These are phyloP conservation scores for Geum urbanum DNA, from an alignment of 306 rosid species.

Conservation along the genomic window DNA sequence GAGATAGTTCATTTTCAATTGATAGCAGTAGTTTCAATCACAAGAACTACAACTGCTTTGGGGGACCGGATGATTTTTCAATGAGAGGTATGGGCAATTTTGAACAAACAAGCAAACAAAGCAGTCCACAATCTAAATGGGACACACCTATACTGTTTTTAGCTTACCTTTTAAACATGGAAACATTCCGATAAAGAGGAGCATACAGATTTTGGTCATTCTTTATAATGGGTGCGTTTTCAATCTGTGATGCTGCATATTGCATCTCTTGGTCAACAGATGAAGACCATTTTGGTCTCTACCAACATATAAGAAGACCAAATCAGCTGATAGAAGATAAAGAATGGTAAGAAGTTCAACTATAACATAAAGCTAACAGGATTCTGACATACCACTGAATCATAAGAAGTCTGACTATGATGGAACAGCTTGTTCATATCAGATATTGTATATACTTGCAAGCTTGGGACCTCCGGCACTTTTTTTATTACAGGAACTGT, in stretches of 20 bases:
- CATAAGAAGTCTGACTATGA: conserved; percentile 41
- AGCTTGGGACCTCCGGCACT: conserved; percentile 29
- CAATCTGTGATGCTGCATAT: conserved; percentile 51
- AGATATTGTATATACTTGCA: conserved; percentile 47
- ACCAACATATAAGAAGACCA: not conserved
- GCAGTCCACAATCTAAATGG: not conserved
- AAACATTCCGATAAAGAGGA: conserved; percentile 65
- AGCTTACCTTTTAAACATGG: conserved; percentile 66
- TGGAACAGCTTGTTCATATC: conserved; percentile 58
- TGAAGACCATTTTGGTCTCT: conserved; percentile 72
- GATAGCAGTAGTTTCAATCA: conserved; percentile 10
- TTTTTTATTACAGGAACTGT: conserved; percentile 30
- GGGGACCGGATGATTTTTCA: not conserved
- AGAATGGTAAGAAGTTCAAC: too few relatives aligned
- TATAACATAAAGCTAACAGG: conserved; percentile 11
- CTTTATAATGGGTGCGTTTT: conserved; percentile 57
- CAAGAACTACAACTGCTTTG: not conserved
- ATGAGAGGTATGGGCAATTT: not conserved
- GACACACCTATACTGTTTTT: not conserved
- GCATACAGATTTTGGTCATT: conserved; percentile 53
- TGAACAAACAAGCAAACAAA: not conserved
- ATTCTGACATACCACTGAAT: conserved; percentile 50
- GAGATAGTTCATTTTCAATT: conserved; percentile 8
- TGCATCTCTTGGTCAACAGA: conserved; percentile 56
- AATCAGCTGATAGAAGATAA: too few relatives aligned